Evolutionary conservation across 1,284 basidiomycete genomes (phyloP).

Genomic region (Cryptococcus sp.): DNA sequence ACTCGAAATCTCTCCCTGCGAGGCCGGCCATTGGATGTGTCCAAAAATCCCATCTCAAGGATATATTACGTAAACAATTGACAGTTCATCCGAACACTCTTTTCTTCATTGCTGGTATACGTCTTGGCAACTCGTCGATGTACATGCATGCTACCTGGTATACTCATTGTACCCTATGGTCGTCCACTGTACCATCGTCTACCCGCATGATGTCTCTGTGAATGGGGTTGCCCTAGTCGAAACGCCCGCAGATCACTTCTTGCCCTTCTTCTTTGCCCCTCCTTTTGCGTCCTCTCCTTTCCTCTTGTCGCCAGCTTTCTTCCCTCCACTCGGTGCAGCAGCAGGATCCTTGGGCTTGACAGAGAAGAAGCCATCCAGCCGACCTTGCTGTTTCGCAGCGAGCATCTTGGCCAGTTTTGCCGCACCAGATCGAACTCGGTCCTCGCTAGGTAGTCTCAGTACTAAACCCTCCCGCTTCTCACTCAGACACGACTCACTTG

Average conservation of each 20-base stretch:
- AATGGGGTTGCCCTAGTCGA: background rate
- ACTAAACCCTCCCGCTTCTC: constrained; percentile 3
- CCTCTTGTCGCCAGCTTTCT: constrained; percentile 55
- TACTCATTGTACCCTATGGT: too few relatives aligned
- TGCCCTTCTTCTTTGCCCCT: constrained; percentile 24
- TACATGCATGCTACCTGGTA: too few relatives aligned
- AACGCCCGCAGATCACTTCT: constrained; percentile 14
- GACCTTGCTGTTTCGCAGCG: constrained; percentile 88
- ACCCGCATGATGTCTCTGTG: background rate
- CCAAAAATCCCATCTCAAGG: too few relatives aligned
- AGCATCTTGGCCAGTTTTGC: constrained; percentile 86
- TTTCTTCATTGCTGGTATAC: too few relatives aligned
- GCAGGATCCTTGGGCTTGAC: constrained; percentile 55
- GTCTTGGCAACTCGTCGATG: too few relatives aligned
- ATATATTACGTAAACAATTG: too few relatives aligned
- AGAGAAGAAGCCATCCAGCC: constrained; percentile 91
- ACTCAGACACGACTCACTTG: constrained; percentile 58
- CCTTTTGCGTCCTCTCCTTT: constrained; percentile 44
- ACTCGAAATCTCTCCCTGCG: too few relatives aligned
- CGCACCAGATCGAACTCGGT: constrained; percentile 89
- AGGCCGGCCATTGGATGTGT: too few relatives aligned
- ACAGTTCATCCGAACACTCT: too few relatives aligned
- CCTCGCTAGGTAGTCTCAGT: constrained; percentile 61
- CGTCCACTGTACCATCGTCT: too few relatives aligned
- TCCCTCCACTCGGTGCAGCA: constrained; percentile 16